Evolutionary conservation across 192 early-diverging fungal genomes (phyloP), one percentile per base, ranked within the genome.

Genomic region (Allomyces macrogynus): DNA sequence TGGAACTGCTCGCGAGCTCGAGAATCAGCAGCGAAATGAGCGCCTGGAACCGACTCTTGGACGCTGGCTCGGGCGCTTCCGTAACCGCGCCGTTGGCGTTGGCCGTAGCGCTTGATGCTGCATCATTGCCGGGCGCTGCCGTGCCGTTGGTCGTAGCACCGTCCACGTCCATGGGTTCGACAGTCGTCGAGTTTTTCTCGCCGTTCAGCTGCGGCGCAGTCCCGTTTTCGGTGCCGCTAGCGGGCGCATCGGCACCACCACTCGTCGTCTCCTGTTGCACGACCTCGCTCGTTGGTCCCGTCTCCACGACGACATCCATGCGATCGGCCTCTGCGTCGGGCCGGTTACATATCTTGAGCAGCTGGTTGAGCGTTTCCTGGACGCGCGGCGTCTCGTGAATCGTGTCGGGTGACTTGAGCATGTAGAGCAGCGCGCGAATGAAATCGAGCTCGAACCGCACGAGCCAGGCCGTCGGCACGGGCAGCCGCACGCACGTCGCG

Each of bases 401-500:
- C 3, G 12, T 57, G 49, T 14, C 16, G 44, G 82, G 75, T 70
- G 95, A 95, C 75, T 99, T 97, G 12, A 99, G 82, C 22, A 97
- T 88, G 67, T 91, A 97, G 5, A 99, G 71, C 20, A 99, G 71
- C 1, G 91, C 87, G 66, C 90, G 89, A 68, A 90, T 87, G 69
- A 96, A 93, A 66, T 97, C 96, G 8, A 97, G 72, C 65, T 95
- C 86, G 70, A 93, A 91, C 32, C 89, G 88, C 23, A 90, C 71
- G 77, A 96, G 85, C 96, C 96, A 99, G 32, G 81, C 76, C 20
- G 80, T 79, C 8, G 92, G 89, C 72, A 99, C 76, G 23, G 87
- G 81, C 32, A 99, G 79, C 67, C 91, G 78, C 0, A 86, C 82
- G 60, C 82, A 85, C 62, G 92, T 79, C 0, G 84, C 82, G 54